Conservation (phyloP, 257 asterid species). For the Pogostemon cablin region DNA sequence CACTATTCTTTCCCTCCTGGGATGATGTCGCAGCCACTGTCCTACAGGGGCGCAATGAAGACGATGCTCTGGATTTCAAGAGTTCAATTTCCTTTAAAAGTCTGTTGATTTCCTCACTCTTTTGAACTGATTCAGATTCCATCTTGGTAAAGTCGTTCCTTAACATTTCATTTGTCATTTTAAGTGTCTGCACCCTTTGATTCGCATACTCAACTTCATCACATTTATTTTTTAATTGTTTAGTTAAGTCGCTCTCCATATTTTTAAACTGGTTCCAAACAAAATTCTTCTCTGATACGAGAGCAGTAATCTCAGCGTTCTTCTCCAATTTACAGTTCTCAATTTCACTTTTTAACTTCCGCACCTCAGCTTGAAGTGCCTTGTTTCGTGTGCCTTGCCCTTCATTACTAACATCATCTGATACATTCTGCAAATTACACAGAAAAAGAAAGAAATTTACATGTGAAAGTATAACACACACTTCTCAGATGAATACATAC, state of each 20-base stretch:
- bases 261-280: constrained; percentile 72
- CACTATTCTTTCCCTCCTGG: constrained; percentile 34
- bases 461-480: not conserved
- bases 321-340: constrained; percentile 52
- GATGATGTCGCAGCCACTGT: constrained; percentile 30
- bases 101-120: constrained; percentile 52
- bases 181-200: constrained; percentile 51
- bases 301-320: constrained; percentile 53
- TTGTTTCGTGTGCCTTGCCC: constrained; percentile 35
- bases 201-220: constrained; percentile 59
- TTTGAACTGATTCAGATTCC: constrained; percentile 51
- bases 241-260: constrained; percentile 58
- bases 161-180: constrained; percentile 44
- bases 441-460: not conserved
- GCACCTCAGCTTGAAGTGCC: constrained; percentile 53
- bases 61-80: constrained; percentile 48
- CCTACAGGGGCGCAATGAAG: constrained; percentile 48
- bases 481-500: not conserved
- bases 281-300: constrained; percentile 68
- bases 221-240: constrained; percentile 46
- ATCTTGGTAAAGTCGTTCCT: constrained; percentile 44
- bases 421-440: constrained; percentile 50
- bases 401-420: constrained; percentile 36
- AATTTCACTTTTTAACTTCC: constrained; percentile 57
- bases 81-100: constrained; percentile 53